These are phyloP conservation scores for Ophiocordyceps camponoti-saundersi DNA, from an alignment of 2,329 filamentous ascomycete species.

Conservation along the genomic window DNA sequence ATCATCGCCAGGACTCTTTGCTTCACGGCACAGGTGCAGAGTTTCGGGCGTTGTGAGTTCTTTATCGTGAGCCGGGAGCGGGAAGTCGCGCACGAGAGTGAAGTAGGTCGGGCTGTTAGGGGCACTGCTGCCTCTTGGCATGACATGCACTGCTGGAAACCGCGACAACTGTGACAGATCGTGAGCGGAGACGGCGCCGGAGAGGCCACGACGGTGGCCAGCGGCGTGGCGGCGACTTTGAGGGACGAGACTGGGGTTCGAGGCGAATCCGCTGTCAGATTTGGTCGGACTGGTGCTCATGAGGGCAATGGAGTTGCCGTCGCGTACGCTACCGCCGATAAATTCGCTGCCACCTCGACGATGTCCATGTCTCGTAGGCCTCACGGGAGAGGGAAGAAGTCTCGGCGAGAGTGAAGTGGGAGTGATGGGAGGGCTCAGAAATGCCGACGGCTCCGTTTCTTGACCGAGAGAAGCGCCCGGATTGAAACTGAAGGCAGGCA, in stretches of 20 bases:
- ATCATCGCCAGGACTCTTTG: neutral
- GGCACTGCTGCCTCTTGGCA: constrained; percentile 42
- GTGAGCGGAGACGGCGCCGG: constrained; percentile 66
- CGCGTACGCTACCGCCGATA: constrained; percentile 53
- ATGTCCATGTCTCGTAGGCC: constrained; percentile 53
- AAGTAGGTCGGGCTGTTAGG: constrained; percentile 41
- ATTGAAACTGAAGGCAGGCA: constrained; percentile 41
- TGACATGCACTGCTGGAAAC: constrained; percentile 30
- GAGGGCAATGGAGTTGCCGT: constrained; percentile 38
- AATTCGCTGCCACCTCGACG: constrained; percentile 74
- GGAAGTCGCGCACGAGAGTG: constrained; percentile 8
- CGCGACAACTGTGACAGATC: constrained; percentile 60
- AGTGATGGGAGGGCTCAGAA: constrained; percentile 39
- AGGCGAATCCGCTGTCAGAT: constrained; percentile 36
- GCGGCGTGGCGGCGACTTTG: constrained; percentile 55
- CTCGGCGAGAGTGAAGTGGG: constrained; percentile 32
- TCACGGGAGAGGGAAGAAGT: constrained; percentile 35
- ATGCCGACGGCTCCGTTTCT: constrained; percentile 15
- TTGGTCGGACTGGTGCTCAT: constrained; percentile 58
- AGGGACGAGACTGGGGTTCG: constrained; percentile 31
- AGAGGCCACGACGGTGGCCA: constrained; percentile 47
- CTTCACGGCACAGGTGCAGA: neutral
- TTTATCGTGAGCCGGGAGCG: constrained; percentile 8
- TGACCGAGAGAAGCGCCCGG: constrained; percentile 22
- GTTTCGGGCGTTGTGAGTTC: constrained; percentile 3